phyloP scores from a whole-genome alignment of 352 stramenopile species.

The Phytophthora constricta region DNA sequence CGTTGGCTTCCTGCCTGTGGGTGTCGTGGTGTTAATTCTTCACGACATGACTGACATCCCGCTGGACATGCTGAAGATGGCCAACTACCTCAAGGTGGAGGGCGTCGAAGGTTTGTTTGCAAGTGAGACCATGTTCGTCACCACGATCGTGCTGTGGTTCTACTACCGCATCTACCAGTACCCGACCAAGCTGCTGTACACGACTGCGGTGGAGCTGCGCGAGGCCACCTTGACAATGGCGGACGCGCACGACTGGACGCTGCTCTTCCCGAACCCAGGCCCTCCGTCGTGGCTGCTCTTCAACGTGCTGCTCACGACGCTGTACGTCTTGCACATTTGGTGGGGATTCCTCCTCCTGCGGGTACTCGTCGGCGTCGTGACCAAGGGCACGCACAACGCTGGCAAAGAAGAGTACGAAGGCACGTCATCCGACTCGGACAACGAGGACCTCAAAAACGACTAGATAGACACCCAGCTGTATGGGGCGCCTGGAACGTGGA shows the following conservation, averaged over 20 bases:
- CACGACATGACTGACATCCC: constrained; percentile 91
- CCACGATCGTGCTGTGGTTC: constrained; percentile 70
- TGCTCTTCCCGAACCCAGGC: constrained; percentile 69
- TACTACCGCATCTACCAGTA: constrained; percentile 91
- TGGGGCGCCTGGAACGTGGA: constrained; percentile 21
- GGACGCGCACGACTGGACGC: constrained; percentile 73
- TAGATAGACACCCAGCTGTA: constrained; percentile 34
- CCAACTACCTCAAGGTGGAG: constrained; percentile 91
- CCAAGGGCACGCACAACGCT: constrained; percentile 75
- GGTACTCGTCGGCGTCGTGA: constrained; percentile 70
- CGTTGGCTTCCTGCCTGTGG: constrained; percentile 82
- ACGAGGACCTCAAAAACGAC: constrained; percentile 64
- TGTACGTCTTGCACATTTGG: constrained; percentile 88
- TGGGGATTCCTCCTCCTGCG: constrained; percentile 82
- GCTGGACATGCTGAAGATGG: constrained; percentile 90
- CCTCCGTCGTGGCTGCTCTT: constrained; percentile 85
- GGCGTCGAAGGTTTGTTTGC: constrained; percentile 70
- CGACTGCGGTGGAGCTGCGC: constrained; percentile 74
- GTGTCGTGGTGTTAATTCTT: constrained; percentile 83
- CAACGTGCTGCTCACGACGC: constrained; percentile 74
- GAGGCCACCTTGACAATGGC: constrained; percentile 78
- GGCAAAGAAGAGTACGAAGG: constrained; percentile 90
- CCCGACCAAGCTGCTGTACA: constrained; percentile 82
- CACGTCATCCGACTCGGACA: constrained; percentile 81
- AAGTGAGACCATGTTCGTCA: constrained; percentile 78